phyloP scores from a whole-genome alignment of 1,284 basidiomycete species.

The Thecaphora thlaspeos region DNA sequence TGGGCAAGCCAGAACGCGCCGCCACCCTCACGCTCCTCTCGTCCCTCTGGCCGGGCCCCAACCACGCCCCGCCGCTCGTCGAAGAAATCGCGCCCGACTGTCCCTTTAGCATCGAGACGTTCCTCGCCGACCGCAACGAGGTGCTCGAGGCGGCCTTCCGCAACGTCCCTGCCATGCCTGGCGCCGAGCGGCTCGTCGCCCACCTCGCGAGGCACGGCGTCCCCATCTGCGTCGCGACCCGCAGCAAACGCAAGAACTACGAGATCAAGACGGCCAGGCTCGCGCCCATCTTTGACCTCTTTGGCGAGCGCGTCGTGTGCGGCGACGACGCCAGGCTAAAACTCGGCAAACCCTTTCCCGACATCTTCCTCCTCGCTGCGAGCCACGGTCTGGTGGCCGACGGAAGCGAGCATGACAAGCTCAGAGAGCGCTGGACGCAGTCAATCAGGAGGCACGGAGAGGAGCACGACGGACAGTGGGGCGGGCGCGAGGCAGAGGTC shows the following conservation, averaged over 20 bases:
- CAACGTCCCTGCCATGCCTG: conserved; percentile 53
- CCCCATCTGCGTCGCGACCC: conserved; percentile 57
- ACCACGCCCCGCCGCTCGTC: conserved; percentile 13
- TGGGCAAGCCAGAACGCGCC: conserved; percentile 56
- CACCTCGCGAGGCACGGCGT: conserved; percentile 51
- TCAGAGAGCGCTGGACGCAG: conserved; percentile 23
- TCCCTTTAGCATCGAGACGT: conserved; percentile 52
- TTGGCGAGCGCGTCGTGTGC: conserved; percentile 47
- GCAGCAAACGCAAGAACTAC: conserved; percentile 52
- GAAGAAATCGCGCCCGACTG: conserved; percentile 41
- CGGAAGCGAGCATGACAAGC: conserved; percentile 9
- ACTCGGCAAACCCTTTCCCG: conserved; percentile 55
- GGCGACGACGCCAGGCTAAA: conserved; percentile 51
- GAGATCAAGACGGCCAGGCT: conserved; percentile 52
- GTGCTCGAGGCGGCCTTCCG: conserved; percentile 48
- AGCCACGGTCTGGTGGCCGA: conserved; percentile 39
- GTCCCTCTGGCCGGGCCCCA: conserved; percentile 46
- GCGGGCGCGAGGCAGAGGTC: conserved; percentile 46
- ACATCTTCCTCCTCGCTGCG: conserved; percentile 57
- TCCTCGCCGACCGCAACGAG: conserved; percentile 48
- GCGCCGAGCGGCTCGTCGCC: conserved; percentile 50
- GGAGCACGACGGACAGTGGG: conserved; percentile 9
- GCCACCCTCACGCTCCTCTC: conserved; percentile 52
- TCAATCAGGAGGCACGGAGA: conserved; percentile 36
- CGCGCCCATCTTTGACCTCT: conserved; percentile 43